phyloP scores from a whole-genome alignment of 2,329 filamentous ascomycete species.

The Pseudogymnoascus sp. region DNA sequence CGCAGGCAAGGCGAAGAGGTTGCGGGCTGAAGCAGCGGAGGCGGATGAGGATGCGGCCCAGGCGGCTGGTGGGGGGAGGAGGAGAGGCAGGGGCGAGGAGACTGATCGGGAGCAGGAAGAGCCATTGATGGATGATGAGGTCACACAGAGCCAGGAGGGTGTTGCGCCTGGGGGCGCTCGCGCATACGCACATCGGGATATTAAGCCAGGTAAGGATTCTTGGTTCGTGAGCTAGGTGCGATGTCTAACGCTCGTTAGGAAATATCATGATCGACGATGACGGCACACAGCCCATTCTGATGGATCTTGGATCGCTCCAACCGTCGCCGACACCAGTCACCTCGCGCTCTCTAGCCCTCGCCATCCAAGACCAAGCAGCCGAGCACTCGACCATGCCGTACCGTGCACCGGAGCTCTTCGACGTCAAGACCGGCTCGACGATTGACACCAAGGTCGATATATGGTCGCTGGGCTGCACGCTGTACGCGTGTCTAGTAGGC shows the following conservation, averaged over 20 bases:
- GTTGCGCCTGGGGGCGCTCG: conserved; percentile 60
- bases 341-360: conserved; percentile 79
- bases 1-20: conserved; percentile 40
- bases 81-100: conserved; percentile 40
- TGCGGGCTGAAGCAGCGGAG: conserved; percentile 28
- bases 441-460: conserved; percentile 97
- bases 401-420: conserved; percentile 92
- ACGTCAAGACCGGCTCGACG: conserved; percentile 85
- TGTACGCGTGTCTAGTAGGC: conserved; percentile 92
- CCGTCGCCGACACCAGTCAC: conserved; percentile 84
- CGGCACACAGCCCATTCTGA: conserved; percentile 81
- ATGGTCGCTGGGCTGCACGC: conserved; percentile 94
- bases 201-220: conserved; percentile 74
- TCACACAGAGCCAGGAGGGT: conserved; percentile 58
- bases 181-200: conserved; percentile 90
- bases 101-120: conserved; percentile 68
- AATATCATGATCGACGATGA: conserved; percentile 99
- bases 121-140: conserved; percentile 75
- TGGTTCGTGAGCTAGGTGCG: not conserved
- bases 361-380: conserved; percentile 87
- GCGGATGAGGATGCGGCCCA: conserved; percentile 36
- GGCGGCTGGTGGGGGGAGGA: conserved; percentile 33
- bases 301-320: conserved; percentile 91
- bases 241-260: conserved; percentile 36
- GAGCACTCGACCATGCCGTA: conserved; percentile 99